phyloP scores from a whole-genome alignment of 2,329 filamentous ascomycete genomes.

The Cordyceps militaris region DNA sequence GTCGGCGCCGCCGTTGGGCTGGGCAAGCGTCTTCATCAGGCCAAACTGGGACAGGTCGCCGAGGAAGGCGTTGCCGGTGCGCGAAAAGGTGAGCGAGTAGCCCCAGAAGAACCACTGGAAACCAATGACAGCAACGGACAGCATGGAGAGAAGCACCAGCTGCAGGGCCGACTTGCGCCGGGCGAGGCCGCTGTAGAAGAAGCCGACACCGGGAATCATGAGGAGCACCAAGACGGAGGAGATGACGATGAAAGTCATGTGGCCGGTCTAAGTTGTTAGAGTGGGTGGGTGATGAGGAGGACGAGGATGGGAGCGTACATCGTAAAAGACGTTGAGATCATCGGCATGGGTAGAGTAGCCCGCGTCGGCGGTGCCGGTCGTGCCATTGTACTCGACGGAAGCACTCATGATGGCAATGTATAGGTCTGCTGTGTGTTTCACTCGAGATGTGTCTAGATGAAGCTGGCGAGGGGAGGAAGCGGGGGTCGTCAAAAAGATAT shows the following conservation, averaged over 20 bases:
- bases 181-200: constrained; percentile 90
- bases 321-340: constrained; percentile 81
- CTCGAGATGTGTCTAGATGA: not conserved
- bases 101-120: constrained; percentile 98
- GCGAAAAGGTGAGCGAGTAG: constrained; percentile 79
- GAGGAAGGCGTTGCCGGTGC: constrained; percentile 69
- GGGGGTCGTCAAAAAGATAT: not conserved
- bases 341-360: constrained; percentile 45
- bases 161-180: constrained; percentile 83
- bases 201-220: constrained; percentile 90
- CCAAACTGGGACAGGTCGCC: constrained; percentile 78
- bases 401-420: constrained; percentile 16
- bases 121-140: constrained; percentile 69
- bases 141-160: constrained; percentile 77
- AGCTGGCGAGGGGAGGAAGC: not conserved
- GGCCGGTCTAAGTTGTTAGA: constrained; percentile 52
- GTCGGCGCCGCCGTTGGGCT: constrained; percentile 63
- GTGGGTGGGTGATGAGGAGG: constrained; percentile 15
- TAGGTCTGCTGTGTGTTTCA: constrained; percentile 2
- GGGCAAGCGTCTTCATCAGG: constrained; percentile 66
- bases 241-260: constrained; percentile 75
- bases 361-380: constrained; percentile 39
- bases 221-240: constrained; percentile 74
- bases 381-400: constrained; percentile 43
- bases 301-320: constrained; percentile 38